phyloP scores from a whole-genome alignment of 352 stramenopile species.

The Globisporangium paroecandrum region DNA sequence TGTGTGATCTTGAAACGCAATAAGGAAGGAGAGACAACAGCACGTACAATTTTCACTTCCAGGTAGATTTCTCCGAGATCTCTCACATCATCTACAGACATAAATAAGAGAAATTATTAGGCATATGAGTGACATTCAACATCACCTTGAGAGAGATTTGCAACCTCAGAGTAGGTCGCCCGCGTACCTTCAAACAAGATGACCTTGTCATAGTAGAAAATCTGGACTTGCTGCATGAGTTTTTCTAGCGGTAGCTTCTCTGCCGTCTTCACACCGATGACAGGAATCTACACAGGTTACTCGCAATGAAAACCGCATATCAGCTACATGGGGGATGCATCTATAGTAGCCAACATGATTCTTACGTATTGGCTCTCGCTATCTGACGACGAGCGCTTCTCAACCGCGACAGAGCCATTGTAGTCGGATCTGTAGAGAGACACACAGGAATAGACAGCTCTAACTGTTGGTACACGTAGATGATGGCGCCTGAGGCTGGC shows the following conservation, averaged over 20 bases:
- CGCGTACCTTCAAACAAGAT: constrained; percentile 57
- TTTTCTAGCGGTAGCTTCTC: constrained; percentile 52
- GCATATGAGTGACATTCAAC: neutral
- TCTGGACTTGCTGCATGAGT: constrained; percentile 44
- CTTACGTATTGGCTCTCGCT: constrained; percentile 9
- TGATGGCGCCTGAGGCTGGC: neutral
- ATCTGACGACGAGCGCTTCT: constrained; percentile 8
- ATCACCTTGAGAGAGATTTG: neutral
- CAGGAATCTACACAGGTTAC: constrained; percentile 1
- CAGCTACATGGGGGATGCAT: too few relatives aligned
- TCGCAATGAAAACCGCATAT: neutral
- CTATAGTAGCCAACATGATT: neutral
- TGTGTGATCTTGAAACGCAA: neutral
- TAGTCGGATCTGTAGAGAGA: constrained; percentile 28
- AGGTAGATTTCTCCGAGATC: constrained; percentile 64
- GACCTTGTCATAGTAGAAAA: constrained; percentile 58
- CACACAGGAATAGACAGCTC: constrained; percentile 10
- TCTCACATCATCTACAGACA: constrained; percentile 49
- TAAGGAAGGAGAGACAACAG: neutral
- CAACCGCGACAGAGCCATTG: constrained; percentile 26
- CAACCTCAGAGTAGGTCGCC: neutral
- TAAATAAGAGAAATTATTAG: neutral
- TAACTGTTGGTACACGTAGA: neutral
- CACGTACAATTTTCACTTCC: constrained; percentile 49
- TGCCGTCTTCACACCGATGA: constrained; percentile 16